Conservation (phyloP, 495 filamentous ascomycete species). For the Eremomyces bilateralis region DNA sequence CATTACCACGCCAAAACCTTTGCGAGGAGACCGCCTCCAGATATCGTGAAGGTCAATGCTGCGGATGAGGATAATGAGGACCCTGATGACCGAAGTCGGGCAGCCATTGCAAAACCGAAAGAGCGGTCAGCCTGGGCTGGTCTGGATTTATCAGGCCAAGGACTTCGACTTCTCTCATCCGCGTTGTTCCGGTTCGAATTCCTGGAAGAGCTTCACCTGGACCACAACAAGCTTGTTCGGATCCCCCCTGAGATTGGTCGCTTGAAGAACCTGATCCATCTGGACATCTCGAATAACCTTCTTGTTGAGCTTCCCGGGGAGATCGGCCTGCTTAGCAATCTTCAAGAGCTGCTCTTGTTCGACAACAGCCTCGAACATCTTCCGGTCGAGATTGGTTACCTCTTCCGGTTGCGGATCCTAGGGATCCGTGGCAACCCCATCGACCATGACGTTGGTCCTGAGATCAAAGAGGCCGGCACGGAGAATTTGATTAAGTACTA, state of each 20-base stretch:
- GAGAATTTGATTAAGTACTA: no score
- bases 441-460: slow-evolving; percentile 42
- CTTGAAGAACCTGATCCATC: slow-evolving; percentile 50
- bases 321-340: slow-evolving; percentile 82
- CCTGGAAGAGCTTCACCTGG: slow-evolving; percentile 73
- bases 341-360: slow-evolving; percentile 61
- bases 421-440: slow-evolving; percentile 86
- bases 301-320: slow-evolving; percentile 68
- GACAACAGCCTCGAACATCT: slow-evolving; percentile 70
- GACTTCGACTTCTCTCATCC: slow-evolving; percentile 54
- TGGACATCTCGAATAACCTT: slow-evolving; percentile 78
- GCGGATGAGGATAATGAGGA: no score
- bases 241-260: slow-evolving; percentile 60
- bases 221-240: slow-evolving; percentile 63
- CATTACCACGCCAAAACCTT: no score
- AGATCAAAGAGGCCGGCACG: no score
- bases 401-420: slow-evolving; percentile 67
- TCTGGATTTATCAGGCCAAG: slow-evolving; percentile 84
- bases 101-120: no score
- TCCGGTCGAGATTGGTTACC: slow-evolving; percentile 67
- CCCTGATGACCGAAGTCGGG: no score
- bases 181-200: slow-evolving; percentile 72
- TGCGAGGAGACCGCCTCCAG: no score
- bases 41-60: no score
- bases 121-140: slow-evolving; percentile 79